phyloP scores from a whole-genome alignment of 2,329 filamentous ascomycete genomes.

The Exophiala aquamarina region DNA sequence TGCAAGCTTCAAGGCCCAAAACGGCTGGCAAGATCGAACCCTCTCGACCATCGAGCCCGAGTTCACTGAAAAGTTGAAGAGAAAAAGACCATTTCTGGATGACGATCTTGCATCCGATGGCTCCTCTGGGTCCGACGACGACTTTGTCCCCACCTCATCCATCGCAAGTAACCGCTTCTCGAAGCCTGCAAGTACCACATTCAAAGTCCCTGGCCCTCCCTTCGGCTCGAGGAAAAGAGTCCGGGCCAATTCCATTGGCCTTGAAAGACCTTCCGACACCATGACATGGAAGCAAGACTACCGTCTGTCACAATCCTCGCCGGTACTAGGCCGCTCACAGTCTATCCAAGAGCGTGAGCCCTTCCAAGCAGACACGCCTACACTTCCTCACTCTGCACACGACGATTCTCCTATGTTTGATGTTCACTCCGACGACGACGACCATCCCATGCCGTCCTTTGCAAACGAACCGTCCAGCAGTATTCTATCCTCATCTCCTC shows the following conservation, averaged over 20 bases:
- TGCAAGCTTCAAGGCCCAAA: constrained; percentile 95
- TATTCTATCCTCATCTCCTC: constrained; percentile 74
- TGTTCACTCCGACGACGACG: constrained; percentile 65
- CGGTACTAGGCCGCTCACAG: constrained; percentile 67
- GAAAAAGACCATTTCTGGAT: constrained; percentile 65
- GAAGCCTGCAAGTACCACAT: constrained; percentile 33
- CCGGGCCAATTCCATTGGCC: constrained; percentile 66
- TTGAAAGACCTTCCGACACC: constrained; percentile 46
- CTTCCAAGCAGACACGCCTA: constrained; percentile 72
- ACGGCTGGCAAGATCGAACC: constrained; percentile 89
- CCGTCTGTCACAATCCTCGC: constrained; percentile 80
- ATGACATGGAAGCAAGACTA: constrained; percentile 74
- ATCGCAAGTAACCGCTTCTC: constrained; percentile 45
- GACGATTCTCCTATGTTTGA: constrained; percentile 36
- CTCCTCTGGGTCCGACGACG: constrained; percentile 74
- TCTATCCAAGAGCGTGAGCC: constrained; percentile 72
- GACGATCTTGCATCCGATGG: constrained; percentile 85
- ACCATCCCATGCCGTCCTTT: constrained; percentile 77
- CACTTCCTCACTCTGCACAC: constrained; percentile 52
- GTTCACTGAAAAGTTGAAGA: constrained; percentile 74
- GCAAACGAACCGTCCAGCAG: constrained; percentile 42
- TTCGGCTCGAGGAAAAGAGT: constrained; percentile 62
- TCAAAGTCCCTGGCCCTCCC: constrained; percentile 46
- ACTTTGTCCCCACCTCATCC: constrained; percentile 69
- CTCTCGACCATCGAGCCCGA: constrained; percentile 83